Evolutionary conservation across 2,329 filamentous ascomycete species (phyloP).

Genomic region (Aphanoascus verrucosus): DNA sequence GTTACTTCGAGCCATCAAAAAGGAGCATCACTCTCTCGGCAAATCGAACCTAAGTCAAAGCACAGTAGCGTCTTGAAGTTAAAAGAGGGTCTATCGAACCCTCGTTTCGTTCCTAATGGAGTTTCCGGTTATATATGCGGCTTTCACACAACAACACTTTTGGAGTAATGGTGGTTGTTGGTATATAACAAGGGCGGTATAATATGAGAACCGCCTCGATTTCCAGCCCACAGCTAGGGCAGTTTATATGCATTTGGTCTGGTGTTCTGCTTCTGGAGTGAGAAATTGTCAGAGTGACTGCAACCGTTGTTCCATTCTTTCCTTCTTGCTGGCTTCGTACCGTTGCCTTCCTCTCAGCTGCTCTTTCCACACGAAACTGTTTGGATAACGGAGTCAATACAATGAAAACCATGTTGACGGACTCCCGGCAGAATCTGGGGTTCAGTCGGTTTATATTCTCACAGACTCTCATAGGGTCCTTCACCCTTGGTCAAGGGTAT

Average conservation of each 20-base stretch:
- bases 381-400: background rate
- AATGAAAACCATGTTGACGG: background rate
- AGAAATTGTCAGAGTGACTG: background rate
- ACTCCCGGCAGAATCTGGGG: background rate
- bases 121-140: background rate
- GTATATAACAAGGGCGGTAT: slow-evolving; percentile 2
- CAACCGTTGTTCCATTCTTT: slow-evolving; percentile 1
- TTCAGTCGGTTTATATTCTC: background rate
- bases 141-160: background rate
- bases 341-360: background rate
- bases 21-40: slow-evolving; percentile 30
- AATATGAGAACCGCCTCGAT: background rate
- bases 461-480: background rate
- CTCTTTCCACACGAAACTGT: slow-evolving; percentile 1
- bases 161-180: background rate
- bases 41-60: slow-evolving; percentile 27
- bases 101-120: background rate
- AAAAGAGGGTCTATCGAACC: background rate
- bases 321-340: background rate
- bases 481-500: background rate
- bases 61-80: slow-evolving; percentile 27
- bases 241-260: background rate
- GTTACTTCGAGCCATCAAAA: slow-evolving; percentile 44
- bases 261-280: background rate
- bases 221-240: background rate